Base-by-base conservation (phyloP, 495 filamentous ascomycete species). In the Neurospora sp. region DNA sequence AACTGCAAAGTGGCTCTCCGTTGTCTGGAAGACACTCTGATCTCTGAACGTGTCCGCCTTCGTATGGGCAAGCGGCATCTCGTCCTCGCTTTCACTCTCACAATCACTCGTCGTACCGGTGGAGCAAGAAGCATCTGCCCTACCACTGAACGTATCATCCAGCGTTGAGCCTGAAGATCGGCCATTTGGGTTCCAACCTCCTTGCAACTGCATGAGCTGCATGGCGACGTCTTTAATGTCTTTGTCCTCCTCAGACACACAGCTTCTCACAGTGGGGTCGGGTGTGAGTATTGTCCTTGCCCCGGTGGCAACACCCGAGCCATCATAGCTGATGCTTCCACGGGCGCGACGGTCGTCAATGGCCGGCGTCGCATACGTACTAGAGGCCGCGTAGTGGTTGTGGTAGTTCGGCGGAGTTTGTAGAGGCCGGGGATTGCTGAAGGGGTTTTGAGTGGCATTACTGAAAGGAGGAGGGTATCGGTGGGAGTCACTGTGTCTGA, bases 181-280 rank as follows among this genome's bases (percentile, higher is more conserved):
- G 61, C 92, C 93, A 75, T 94, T 90, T 75, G 94, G 90, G 76
- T 95, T 94, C 40, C 94, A 93, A 75, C 93, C 90, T 78, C 96
- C 93, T n/a, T 95, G 94, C 70, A 99, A 86, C 73, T 93, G 91
- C 88, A 99, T 98, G 75, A 99, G 86, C 80, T 98, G 94, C 78
- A 97, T 89, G 69, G 96, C 96, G 76, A 97, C 96, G 82, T 99
- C 96, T 78, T 98, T 96, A 75, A 97, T 95, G 82, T 99, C 96
- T 78, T 98, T 96, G 79, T 99, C 96, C 79, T 99, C 96, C 79
- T 99, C 96, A 4, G 95, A 98, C 78, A 98, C 94, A 76, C 91
- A 95, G 83, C 94, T 98, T 42, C 92, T 91, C 73, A 97, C 91
- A 16, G 96, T 98, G 12, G 94, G 94, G 73, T 97, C 95, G 5